Conservation (phyloP, 768 basidiomycete genomes). For the Gloeophyllum trabeum region DNA sequence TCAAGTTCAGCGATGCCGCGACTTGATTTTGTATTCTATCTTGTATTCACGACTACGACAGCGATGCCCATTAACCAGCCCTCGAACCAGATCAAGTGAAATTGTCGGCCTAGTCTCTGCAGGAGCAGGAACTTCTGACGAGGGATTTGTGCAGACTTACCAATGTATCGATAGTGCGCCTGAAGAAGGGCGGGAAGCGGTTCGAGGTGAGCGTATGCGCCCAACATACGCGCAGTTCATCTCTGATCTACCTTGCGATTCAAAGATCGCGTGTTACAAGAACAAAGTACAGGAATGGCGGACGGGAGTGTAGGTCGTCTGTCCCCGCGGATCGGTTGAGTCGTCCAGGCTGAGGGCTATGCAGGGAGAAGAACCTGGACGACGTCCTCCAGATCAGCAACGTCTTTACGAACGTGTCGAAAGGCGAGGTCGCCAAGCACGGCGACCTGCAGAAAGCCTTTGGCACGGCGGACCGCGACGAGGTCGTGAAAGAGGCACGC, state of each 20-base stretch:
- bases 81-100: conserved; percentile 81
- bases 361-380: conserved; percentile 83
- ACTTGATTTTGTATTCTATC: not conserved
- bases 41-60: not conserved
- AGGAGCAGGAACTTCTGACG: conserved; percentile 1
- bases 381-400: conserved; percentile 96
- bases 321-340: conserved; percentile 1
- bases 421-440: conserved; percentile 85
- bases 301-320: conserved; percentile 64
- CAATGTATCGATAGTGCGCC: conserved; percentile 90
- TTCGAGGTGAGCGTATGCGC: conserved; percentile 62
- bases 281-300: conserved; percentile 98
- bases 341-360: not conserved
- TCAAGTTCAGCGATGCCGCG: too few relatives aligned
- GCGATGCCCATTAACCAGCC: conserved; percentile 64
- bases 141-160: conserved; percentile 53
- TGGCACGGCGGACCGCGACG: conserved; percentile 56
- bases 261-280: conserved; percentile 94
- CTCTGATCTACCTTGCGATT: not conserved
- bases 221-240: not conserved
- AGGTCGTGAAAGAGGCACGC: conserved; percentile 73
- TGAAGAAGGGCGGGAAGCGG: conserved; percentile 95
- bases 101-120: conserved; percentile 3
- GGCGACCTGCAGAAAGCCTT: conserved; percentile 91
- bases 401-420: conserved; percentile 93